Percentiles rank a stretch among this genome's conserved stretches.
phyloP scores from a whole-genome alignment of 2,329 filamentous ascomycete species.

The Cordyceps cateniannulata region DNA sequence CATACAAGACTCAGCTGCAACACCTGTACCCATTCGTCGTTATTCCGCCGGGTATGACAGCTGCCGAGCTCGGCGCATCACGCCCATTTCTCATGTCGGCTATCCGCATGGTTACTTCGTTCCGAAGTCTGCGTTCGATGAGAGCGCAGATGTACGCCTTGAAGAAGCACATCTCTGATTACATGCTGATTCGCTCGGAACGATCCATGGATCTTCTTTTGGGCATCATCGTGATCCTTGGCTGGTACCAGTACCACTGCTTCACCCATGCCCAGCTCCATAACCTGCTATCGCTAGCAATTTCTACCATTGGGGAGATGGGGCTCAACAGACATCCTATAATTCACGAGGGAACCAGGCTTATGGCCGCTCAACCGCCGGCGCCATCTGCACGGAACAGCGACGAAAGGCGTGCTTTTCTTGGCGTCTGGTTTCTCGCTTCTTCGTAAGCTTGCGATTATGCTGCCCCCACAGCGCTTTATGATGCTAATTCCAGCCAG shows the following conservation, averaged over 20 bases:
- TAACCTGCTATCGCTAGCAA: slow-evolving; percentile 42
- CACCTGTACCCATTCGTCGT: slow-evolving; percentile 42
- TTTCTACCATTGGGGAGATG: slow-evolving; percentile 41
- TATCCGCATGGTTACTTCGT: slow-evolving; percentile 44
- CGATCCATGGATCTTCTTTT: slow-evolving; percentile 44
- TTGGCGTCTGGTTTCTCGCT: slow-evolving; percentile 49
- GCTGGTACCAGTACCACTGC: slow-evolving; percentile 50
- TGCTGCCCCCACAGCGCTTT: too few species aligned
- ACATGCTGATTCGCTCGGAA: slow-evolving; percentile 43
- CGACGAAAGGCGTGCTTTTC: slow-evolving; percentile 45
- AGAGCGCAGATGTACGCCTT: slow-evolving; percentile 43
- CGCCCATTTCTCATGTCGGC: slow-evolving; percentile 43
- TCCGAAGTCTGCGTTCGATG: slow-evolving; percentile 41
- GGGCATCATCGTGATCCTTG: slow-evolving; percentile 41
- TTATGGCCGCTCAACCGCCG: slow-evolving; percentile 36
- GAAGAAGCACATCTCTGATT: slow-evolving; percentile 39
- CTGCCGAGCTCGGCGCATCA: slow-evolving; percentile 29
- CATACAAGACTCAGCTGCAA: slow-evolving; percentile 37
- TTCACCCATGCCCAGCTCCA: slow-evolving; percentile 46
- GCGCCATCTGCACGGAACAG: slow-evolving; percentile 35
- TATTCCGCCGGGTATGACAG: slow-evolving; percentile 30
- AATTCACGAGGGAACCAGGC: slow-evolving; percentile 34
- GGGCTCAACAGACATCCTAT: slow-evolving; percentile 37
- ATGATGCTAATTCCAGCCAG: slow-evolving; percentile 20
- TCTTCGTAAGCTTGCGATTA: slow-evolving; percentile 37